Base-by-base conservation (phyloP, 2,329 filamentous ascomycete genomes). In the Aureobasidium mangrovei region DNA sequence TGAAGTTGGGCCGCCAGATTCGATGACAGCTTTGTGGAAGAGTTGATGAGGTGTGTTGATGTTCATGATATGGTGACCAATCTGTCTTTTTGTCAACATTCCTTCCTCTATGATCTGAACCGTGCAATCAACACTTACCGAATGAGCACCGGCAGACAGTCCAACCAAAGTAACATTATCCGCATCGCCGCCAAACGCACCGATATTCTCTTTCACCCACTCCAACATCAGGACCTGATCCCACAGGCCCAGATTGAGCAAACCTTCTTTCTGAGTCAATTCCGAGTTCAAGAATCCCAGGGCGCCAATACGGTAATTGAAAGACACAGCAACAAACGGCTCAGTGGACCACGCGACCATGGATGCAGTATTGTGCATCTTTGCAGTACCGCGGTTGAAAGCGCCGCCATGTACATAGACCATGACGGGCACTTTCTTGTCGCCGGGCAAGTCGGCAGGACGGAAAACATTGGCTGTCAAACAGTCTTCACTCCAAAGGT, bases 1-100 rank as follows among this genome's bases (percentile, higher is more conserved):
- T 1, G 74, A 74, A 0, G 74, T 76, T 0, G 73, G 66, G 0
- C 70, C 69, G 2, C 75, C 73, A 2, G 72, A 75, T 60, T 77
- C 73, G 3, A 77, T 67, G 27, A 77, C 67, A 3, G 69, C 74
- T 41, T 71, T 68, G 54, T 76, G 72, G 56, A 77, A 77, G 7
- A 75, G 63, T 1, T 65, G 62, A 1, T 59, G 51, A 33, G 61
- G 56, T 26, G 70, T 64, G 26, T 71, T 66, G 38, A 70, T 64
- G 57, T 75, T 69, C 62, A 86, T 78, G 12, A 88, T 68, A 60
- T 86, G 83, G 62, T 88, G 84, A 3, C 84, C 84, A 59, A 86
- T 78, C 78, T 61, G 26, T 7, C 31, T 5, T 18, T 8, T 8
- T 12, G 29, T 40, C 24, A 61, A 18, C 61, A 60, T 24, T 28